These are phyloP conservation scores for Myxozyma neotropica DNA, from an alignment of 805 yeast genomes.

Conservation along the genomic window DNA sequence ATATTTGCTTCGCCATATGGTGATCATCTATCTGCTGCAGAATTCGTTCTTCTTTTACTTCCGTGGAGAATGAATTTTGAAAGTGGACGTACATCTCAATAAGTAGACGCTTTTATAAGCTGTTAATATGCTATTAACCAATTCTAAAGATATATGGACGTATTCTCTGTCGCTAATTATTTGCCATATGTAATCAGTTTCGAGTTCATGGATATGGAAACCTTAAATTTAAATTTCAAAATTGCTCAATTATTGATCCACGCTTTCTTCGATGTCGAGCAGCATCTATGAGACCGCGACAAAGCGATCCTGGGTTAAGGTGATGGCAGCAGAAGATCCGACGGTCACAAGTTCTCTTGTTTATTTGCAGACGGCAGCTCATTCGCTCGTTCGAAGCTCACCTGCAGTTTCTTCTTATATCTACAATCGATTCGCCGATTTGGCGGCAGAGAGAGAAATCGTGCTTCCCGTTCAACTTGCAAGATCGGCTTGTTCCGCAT, in stretches of 20 bases:
- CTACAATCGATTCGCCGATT: constrained; percentile 11
- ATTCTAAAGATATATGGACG: too few species aligned
- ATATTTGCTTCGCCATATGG: constrained; percentile 5
- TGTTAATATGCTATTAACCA: neutral
- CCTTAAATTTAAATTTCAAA: too few species aligned
- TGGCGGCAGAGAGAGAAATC: constrained; percentile 11
- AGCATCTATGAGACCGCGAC: too few species aligned
- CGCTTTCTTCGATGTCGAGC: too few species aligned
- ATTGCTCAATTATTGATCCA: too few species aligned
- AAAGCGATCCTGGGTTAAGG: neutral
- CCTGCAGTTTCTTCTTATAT: constrained; percentile 23
- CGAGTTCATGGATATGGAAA: too few species aligned
- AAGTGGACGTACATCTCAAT: constrained; percentile 23
- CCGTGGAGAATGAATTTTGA: constrained; percentile 22
- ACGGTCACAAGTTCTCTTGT: neutral
- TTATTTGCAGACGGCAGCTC: constrained; percentile 28
- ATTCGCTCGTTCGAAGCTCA: constrained; percentile 3
- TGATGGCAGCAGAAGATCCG: neutral
- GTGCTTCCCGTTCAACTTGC: constrained; percentile 22
- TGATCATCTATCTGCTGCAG: constrained; percentile 25
- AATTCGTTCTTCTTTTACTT: constrained; percentile 3
- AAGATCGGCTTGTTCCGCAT: constrained; percentile 26
- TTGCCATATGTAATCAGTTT: too few species aligned
- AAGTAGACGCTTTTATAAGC: neutral
- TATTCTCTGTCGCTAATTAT: too few species aligned